A percentile compares a stretch with the other conserved stretches of the same genome.
Conservation (phyloP, 352 stramenopile species). For the Peronospora belbahrii region DNA sequence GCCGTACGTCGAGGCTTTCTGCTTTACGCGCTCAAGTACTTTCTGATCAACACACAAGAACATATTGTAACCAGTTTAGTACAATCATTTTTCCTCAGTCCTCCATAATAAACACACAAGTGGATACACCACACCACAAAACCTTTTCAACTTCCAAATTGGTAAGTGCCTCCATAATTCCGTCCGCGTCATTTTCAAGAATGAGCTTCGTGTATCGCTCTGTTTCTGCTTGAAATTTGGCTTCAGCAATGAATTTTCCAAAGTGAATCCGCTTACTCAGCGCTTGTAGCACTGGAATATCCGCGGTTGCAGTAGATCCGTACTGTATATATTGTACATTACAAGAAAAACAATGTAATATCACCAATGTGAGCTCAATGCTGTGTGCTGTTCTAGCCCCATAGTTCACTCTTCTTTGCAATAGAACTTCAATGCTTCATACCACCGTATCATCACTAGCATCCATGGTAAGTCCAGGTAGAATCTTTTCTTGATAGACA, state of each 20-base stretch:
- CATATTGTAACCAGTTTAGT: neutral
- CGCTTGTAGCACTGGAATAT: slow-evolving; percentile 92
- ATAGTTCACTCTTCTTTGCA: too few relatives aligned
- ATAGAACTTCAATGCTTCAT: too few relatives aligned
- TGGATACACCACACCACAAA: slow-evolving; percentile 7
- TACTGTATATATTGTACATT: too few relatives aligned
- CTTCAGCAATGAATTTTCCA: slow-evolving; percentile 97
- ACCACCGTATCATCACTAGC: slow-evolving; percentile 87
- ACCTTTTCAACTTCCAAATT: slow-evolving; percentile 91
- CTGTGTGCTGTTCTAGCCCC: too few relatives aligned
- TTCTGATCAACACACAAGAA: slow-evolving; percentile 32
- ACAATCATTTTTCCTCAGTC: neutral
- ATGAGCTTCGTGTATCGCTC: slow-evolving; percentile 91
- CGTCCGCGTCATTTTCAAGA: slow-evolving; percentile 85
- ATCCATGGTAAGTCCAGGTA: slow-evolving; percentile 83
- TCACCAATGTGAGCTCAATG: neutral
- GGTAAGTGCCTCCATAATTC: slow-evolving; percentile 94
- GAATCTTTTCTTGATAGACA: slow-evolving; percentile 94
- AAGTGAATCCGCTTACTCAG: slow-evolving; percentile 97
- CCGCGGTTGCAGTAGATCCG: slow-evolving; percentile 74
- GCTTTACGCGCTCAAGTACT: slow-evolving; percentile 87
- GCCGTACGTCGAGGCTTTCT: slow-evolving; percentile 96
- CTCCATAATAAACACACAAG: neutral
- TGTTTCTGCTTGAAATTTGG: slow-evolving; percentile 92
- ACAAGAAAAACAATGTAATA: too few relatives aligned